Conservation (phyloP, 345 rosid genomes). For the Salix caprea region DNA sequence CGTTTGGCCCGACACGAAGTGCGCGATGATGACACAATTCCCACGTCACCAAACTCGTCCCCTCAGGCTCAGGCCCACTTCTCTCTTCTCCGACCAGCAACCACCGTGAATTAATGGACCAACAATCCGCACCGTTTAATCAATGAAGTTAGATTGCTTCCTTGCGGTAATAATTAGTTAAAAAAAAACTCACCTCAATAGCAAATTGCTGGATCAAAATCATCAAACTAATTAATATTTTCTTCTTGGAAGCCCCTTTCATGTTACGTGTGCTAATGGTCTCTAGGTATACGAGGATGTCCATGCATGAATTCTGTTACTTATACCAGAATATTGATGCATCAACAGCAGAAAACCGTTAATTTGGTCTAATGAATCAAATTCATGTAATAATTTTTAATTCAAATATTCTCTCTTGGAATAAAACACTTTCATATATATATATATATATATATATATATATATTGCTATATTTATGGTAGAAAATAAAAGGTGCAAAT, state of each 20-base stretch:
- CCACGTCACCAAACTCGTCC: slow-evolving; percentile 31
- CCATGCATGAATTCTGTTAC: too few relatives aligned
- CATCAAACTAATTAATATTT: not conserved
- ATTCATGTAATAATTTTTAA: too few relatives aligned
- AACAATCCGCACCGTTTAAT: slow-evolving; percentile 11
- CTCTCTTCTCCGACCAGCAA: slow-evolving; percentile 34
- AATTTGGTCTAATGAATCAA: too few relatives aligned
- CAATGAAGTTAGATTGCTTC: not conserved
- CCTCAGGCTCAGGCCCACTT: not conserved
- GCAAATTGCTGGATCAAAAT: not conserved
- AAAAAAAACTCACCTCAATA: not conserved
- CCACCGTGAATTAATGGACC: slow-evolving; percentile 9
- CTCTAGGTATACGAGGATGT: not conserved
- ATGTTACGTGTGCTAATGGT: not conserved
- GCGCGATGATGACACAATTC: slow-evolving; percentile 33
- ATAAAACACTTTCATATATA: too few relatives aligned
- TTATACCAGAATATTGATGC: too few relatives aligned
- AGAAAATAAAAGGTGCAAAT: too few relatives aligned
- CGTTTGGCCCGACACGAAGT: slow-evolving; percentile 10
- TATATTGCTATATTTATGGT: too few relatives aligned
- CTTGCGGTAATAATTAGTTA: not conserved
- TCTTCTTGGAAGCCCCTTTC: too few relatives aligned
- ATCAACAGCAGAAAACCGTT: too few relatives aligned
- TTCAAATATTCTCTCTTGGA: too few relatives aligned
- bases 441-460: too few relatives aligned